These are phyloP conservation scores for Diaporthe citriasiana DNA, from an alignment of 2,329 filamentous ascomycete species.

Conservation along the genomic window DNA sequence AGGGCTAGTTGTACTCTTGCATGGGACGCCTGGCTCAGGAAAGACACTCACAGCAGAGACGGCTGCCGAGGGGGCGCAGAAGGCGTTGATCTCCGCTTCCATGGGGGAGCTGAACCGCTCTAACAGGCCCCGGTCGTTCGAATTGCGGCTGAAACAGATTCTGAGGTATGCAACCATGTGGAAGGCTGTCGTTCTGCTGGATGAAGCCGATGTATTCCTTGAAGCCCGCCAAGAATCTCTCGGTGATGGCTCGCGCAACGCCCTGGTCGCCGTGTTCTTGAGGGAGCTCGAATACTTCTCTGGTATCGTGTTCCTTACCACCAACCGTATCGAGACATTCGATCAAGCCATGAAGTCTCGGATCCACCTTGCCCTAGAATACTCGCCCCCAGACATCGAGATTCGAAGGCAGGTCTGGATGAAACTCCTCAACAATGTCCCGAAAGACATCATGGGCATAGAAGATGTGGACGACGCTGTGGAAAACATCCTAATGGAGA, in stretches of 20 bases:
- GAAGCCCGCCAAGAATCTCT: constrained; percentile 1
- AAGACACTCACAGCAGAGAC: constrained; percentile 14
- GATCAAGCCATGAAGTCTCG: constrained; percentile 3
- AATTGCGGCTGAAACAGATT: neutral
- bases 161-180: constrained; percentile 9
- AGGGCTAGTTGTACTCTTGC: constrained; percentile 1
- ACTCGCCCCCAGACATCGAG: neutral
- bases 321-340: constrained; percentile 6
- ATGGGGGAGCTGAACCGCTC: neutral
- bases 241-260: neutral
- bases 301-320: constrained; percentile 12
- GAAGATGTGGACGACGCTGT: constrained; percentile 22
- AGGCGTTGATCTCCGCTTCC: neutral
- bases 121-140: neutral
- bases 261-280: neutral
- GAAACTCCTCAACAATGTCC: neutral
- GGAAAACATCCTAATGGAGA: constrained; percentile 39
- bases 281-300: constrained; percentile 11
- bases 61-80: neutral
- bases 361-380: neutral
- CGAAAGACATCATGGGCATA: neutral
- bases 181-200: constrained; percentile 17
- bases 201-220: constrained; percentile 1
- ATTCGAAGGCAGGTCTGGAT: constrained; percentile 1
- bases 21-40: constrained; percentile 1